These are phyloP conservation scores for Phialophora expanda DNA, from an alignment of 2,329 filamentous ascomycete genomes.

Conservation along the genomic window DNA sequence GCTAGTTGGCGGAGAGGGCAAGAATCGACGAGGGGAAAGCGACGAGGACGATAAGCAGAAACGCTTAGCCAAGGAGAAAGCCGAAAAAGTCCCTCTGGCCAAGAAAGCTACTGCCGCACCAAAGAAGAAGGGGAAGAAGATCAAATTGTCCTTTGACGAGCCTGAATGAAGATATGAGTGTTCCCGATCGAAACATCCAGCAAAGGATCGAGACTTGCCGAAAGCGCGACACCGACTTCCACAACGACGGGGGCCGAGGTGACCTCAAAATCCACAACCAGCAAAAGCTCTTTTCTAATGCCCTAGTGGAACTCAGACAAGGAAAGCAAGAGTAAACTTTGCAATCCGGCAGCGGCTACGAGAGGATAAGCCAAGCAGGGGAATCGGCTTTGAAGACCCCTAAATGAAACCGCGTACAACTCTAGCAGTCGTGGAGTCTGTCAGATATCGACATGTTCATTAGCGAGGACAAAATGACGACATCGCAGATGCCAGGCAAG, in stretches of 20 bases:
- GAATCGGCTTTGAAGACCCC: not conserved
- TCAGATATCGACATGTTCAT: not conserved
- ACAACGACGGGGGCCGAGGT: not conserved
- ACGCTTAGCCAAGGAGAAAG: slow-evolving; percentile 8
- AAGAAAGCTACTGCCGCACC: slow-evolving; percentile 15
- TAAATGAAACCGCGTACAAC: not conserved
- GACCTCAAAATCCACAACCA: not conserved
- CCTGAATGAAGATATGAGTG: slow-evolving; percentile 25
- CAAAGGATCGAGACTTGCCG: not conserved
- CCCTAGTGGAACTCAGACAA: not conserved
- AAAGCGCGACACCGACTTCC: not conserved
- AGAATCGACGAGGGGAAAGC: slow-evolving; percentile 4
- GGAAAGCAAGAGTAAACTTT: not conserved
- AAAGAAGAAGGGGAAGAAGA: slow-evolving; percentile 39
- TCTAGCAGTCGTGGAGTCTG: not conserved
- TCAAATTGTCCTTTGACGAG: slow-evolving; percentile 40
- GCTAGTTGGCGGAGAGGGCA: slow-evolving; percentile 34
- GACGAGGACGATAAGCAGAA: not conserved
- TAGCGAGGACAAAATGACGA: not conserved
- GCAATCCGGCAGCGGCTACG: not conserved
- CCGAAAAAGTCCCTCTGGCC: slow-evolving; percentile 11
- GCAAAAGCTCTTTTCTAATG: not conserved
- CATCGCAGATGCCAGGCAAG: not conserved
- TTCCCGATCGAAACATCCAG: not conserved
- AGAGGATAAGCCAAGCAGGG: not conserved